Base-by-base conservation (phyloP, 2,329 filamentous ascomycete species). In the Thielaviopsis populi region DNA sequence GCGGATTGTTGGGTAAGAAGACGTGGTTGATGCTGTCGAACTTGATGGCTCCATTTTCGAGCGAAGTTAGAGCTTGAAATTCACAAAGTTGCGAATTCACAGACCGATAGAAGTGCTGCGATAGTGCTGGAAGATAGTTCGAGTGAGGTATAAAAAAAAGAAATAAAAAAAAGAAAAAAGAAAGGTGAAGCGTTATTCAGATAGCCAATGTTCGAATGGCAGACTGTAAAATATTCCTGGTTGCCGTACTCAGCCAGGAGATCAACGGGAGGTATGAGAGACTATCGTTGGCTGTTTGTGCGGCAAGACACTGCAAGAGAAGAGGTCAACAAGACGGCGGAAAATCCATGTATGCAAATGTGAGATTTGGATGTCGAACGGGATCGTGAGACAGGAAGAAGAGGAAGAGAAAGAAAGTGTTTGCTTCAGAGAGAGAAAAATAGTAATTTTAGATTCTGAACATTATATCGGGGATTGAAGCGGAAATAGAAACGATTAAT, bases 221-320 rank as follows among this genome's bases (percentile, higher is more conserved):
- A 48, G n/a, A 13, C n/a, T 22, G 13, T n/a, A n/a, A 48, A 48
- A 22, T 48, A 41, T 37, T 59, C 30, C 22, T 10, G 33, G 33
- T 37, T 37, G 33, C 33, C 3, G 33, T 42, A 17, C 33, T 41
- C 40, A 41, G 27, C 4, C 10, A 19, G 22, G 19, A 48, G 43
- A 6, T 37, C 33, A 61, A 30, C 42, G 62, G 48, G 13, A 62
- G 41, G 3, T 62, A 48, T 8, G 63, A 62, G 10, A 65, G 48
- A 24, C 46, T 27, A 30, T 37, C 33, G 33, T 37, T 37, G 33
- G 33, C 33, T 37, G 33, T 37, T 8, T 37, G 33, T 8, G 33
- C 33, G 8, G 33, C 10, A 8, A 4, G 10, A 37, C 5, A 37
- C 33, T 37, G 33, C 33, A 37, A 37, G 6, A 37, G 4, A 8